Conservation (phyloP, 768 basidiomycete species). For the Termitomyces sp. region DNA sequence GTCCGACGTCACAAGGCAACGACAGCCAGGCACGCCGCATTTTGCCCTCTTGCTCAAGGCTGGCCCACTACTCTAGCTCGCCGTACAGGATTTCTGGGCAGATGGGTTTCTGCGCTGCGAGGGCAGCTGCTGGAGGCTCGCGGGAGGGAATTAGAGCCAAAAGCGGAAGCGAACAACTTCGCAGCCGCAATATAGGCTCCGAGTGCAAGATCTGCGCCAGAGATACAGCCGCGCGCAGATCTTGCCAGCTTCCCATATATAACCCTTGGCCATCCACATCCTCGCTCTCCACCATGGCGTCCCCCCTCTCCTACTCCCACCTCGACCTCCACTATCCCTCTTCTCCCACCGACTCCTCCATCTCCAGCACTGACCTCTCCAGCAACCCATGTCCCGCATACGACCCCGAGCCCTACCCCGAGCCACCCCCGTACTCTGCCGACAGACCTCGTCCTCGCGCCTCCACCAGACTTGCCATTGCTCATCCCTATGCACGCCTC, state of each 20-base stretch:
- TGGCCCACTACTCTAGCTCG: too few species aligned
- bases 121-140: not conserved
- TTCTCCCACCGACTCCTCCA: conserved; percentile 7
- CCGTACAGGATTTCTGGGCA: too few species aligned
- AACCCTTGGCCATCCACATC: not conserved
- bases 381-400: conserved; percentile 7
- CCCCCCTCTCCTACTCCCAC: conserved; percentile 6
- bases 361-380: conserved; percentile 3
- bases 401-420: not conserved
- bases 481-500: conserved; percentile 68
- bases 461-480: conserved; percentile 25
- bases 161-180: not conserved
- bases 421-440: conserved; percentile 2
- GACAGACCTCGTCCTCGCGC: conserved; percentile 2
- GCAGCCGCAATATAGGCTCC: conserved; percentile 3
- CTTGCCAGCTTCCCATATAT: conserved; percentile 4
- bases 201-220: conserved; percentile 13
- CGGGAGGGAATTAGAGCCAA: not conserved
- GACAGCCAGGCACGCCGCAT: not conserved
- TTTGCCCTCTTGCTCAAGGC: not conserved
- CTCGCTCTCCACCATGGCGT: not conserved
- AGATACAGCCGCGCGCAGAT: conserved; percentile 1
- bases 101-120: too few species aligned
- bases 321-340: conserved; percentile 8
- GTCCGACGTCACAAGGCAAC: not conserved